Percentiles rank a stretch among this genome's conserved stretches.
These are phyloP conservation scores for Ophiocordyceps camponoti-rufipedis DNA, from an alignment of 2,329 filamentous ascomycete species.

Conservation along the genomic window DNA sequence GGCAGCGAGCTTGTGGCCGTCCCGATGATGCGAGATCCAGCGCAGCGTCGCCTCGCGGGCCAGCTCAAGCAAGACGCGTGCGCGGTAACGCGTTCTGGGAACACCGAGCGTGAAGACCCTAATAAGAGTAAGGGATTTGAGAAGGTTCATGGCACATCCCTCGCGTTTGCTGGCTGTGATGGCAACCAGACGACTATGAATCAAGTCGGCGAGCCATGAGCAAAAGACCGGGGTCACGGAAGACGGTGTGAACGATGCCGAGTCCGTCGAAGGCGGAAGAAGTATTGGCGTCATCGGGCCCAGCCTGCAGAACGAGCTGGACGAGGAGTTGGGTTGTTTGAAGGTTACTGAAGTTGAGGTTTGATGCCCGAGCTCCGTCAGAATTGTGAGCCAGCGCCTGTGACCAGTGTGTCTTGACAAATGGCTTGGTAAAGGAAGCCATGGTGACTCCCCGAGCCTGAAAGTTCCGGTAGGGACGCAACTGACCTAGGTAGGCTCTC, in stretches of 20 bases:
- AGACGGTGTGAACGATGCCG: conserved; percentile 27
- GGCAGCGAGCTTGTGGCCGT: conserved; percentile 20
- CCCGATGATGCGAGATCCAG: conserved; percentile 31
- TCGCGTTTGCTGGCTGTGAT: conserved; percentile 42
- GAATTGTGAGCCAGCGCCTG: conserved; percentile 29
- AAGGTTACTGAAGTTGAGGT: conserved; percentile 41
- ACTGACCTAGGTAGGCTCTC: not conserved
- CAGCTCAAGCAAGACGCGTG: conserved; percentile 16
- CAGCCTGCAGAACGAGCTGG: conserved; percentile 35
- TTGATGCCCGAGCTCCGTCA: conserved; percentile 31
- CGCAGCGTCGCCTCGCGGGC: conserved; percentile 22
- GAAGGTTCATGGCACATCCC: conserved; percentile 33
- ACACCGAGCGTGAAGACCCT: conserved; percentile 12
- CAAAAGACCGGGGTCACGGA: conserved; percentile 34
- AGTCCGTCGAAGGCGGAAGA: conserved; percentile 12
- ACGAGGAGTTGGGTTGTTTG: conserved; percentile 28
- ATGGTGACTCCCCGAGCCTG: conserved; percentile 3
- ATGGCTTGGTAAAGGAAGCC: conserved; percentile 9
- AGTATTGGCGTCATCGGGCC: conserved; percentile 20
- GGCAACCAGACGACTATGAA: conserved; percentile 21
- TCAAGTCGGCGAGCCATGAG: conserved; percentile 22
- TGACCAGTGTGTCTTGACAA: conserved; percentile 13
- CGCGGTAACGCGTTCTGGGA: conserved; percentile 3
- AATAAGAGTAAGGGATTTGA: conserved; percentile 32
- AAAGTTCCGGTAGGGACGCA: conserved; percentile 1